A percentile compares a stretch with the other conserved stretches of the same genome.
Evolutionary conservation across 2,329 filamentous ascomycete species (phyloP).

Genomic region (Coniochaeta prunicola): DNA sequence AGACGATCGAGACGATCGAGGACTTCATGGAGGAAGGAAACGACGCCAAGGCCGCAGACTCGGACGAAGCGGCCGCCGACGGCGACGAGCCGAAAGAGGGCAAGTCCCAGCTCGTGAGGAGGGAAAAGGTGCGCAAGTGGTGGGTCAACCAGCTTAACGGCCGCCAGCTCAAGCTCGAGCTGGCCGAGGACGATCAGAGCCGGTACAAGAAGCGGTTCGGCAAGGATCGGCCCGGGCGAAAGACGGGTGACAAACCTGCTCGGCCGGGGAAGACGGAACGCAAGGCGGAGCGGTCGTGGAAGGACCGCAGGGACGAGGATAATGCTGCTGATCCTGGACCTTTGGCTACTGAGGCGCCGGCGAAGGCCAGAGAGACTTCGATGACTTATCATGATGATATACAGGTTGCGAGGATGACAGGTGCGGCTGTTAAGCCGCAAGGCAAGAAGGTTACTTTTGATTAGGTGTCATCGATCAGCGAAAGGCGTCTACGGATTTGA

Average conservation of each 20-base stretch:
- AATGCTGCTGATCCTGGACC: not conserved
- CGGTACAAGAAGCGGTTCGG: constrained; percentile 93
- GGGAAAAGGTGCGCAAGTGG: constrained; percentile 60
- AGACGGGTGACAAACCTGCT: constrained; percentile 10
- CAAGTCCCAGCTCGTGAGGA: constrained; percentile 25
- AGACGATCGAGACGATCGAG: constrained; percentile 55
- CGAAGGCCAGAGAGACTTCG: constrained; percentile 7
- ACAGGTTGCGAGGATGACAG: constrained; percentile 59
- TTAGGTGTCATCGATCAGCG: constrained; percentile 24
- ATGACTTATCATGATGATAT: constrained; percentile 38
- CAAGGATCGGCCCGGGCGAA: constrained; percentile 47
- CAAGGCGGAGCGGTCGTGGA: not conserved
- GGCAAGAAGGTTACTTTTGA: constrained; percentile 84
- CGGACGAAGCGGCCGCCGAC: constrained; percentile 21
- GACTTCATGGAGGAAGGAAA: constrained; percentile 47
- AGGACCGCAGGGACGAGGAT: not conserved
- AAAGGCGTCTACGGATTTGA: not conserved
- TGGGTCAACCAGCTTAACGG: constrained; percentile 82
- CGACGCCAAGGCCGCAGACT: constrained; percentile 28
- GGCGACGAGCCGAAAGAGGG: constrained; percentile 12
- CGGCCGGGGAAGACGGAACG: constrained; percentile 12
- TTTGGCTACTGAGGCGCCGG: not conserved
- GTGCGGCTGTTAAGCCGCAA: constrained; percentile 68
- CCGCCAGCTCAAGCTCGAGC: constrained; percentile 77
- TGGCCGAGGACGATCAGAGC: constrained; percentile 82